A percentile compares a stretch with the other conserved stretches of the same genome.
These are phyloP conservation scores for Bacterosira constricta DNA, from an alignment of 108 stramenopile genomes.

Conservation along the genomic window DNA sequence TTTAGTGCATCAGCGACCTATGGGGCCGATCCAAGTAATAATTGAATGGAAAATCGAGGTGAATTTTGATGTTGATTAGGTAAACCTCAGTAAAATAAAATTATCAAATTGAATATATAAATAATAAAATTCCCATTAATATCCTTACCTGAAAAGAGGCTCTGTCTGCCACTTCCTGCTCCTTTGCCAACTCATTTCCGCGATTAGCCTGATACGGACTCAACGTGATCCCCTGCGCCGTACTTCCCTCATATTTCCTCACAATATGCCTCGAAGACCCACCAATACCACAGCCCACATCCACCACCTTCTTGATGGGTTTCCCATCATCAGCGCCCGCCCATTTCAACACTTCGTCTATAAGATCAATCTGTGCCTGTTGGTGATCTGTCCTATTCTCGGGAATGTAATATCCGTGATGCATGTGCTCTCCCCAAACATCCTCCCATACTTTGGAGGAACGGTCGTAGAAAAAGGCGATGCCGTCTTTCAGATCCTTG, in stretches of 20 bases:
- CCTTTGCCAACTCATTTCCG: constrained; percentile 82
- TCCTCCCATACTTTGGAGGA: constrained; percentile 93
- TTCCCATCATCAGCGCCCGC: constrained; percentile 45
- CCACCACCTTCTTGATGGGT: constrained; percentile 54
- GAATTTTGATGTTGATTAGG: neutral
- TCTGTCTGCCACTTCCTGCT: constrained; percentile 77
- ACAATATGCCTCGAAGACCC: constrained; percentile 91
- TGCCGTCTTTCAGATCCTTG: constrained; percentile 91
- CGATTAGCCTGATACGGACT: constrained; percentile 91
- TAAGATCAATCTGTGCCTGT: constrained; percentile 92
- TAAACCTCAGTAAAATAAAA: too few relatives aligned
- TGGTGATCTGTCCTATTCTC: constrained; percentile 77
- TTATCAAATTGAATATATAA: constrained; percentile 3
- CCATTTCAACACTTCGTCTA: constrained; percentile 92
- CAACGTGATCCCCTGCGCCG: constrained; percentile 87
- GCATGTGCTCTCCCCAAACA: constrained; percentile 94
- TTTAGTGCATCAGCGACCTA: constrained; percentile 94
- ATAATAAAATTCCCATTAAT: constrained; percentile 2
- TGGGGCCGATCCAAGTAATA: neutral
- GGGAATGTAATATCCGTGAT: constrained; percentile 89
- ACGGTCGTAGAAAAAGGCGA: constrained; percentile 95
- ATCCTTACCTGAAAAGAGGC: constrained; percentile 64
- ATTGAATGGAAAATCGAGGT: neutral
- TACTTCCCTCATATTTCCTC: constrained; percentile 62
- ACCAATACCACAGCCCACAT: constrained; percentile 97